These are phyloP conservation scores for Trichoderma semiorbis DNA, from an alignment of 2,329 filamentous ascomycete species.

Conservation along the genomic window DNA sequence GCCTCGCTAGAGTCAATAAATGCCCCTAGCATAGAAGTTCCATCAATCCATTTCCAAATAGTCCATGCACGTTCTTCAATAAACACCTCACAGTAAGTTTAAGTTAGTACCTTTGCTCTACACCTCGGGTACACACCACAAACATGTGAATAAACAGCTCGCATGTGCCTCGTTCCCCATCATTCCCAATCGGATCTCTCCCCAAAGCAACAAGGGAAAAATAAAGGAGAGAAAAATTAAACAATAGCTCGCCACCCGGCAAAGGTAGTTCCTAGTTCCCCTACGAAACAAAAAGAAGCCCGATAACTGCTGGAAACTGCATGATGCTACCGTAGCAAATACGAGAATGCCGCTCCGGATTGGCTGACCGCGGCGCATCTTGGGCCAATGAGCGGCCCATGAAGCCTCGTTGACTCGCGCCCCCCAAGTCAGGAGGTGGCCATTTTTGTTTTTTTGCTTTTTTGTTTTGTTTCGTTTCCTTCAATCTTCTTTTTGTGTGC, in stretches of 20 bases:
- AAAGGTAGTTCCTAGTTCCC: background rate
- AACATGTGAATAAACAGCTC: background rate
- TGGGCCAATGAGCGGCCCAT: background rate
- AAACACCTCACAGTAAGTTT: background rate
- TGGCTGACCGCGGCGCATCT: background rate
- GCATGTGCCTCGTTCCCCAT: background rate
- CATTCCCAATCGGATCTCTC: constrained; percentile 8
- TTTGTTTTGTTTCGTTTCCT: background rate
- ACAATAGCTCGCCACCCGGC: background rate
- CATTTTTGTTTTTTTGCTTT: background rate
- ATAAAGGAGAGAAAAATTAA: background rate
- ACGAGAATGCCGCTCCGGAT: background rate
- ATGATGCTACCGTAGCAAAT: background rate
- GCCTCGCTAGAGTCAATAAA: background rate
- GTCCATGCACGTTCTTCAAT: background rate
- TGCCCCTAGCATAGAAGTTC: too few relatives aligned
- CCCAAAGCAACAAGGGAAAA: background rate
- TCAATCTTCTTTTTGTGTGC: background rate
- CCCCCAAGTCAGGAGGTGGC: background rate
- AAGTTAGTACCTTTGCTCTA: background rate
- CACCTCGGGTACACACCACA: background rate
- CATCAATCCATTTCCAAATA: background rate
- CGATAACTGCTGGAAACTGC: background rate
- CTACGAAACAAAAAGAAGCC: background rate
- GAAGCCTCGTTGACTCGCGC: constrained; percentile 1